These are phyloP conservation scores for Aspergillus awamori DNA, from an alignment of 2,329 filamentous ascomycete species.

Conservation along the genomic window DNA sequence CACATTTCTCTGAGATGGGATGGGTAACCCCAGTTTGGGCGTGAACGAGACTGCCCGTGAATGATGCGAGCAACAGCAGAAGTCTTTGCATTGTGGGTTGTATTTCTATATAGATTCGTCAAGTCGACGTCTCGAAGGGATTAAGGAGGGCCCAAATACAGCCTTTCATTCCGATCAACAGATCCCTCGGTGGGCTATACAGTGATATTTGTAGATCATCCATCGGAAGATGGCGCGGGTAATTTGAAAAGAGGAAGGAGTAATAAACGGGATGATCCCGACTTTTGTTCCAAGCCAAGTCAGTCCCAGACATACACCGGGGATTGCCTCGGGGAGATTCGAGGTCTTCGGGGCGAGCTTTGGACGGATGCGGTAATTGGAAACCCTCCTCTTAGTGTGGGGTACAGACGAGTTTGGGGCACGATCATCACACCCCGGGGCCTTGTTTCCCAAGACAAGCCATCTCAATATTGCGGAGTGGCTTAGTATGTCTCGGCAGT, in stretches of 20 bases:
- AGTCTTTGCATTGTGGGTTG: not conserved
- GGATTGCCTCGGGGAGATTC: not conserved
- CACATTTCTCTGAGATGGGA: conserved; percentile 35
- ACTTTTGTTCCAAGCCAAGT: not conserved
- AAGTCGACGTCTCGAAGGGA: not conserved
- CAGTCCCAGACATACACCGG: not conserved
- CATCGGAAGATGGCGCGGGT: not conserved
- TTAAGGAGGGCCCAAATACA: not conserved
- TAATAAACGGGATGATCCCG: not conserved
- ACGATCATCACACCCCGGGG: conserved; percentile 2
- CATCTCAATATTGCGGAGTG: not conserved
- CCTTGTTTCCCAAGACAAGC: not conserved
- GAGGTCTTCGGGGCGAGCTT: not conserved
- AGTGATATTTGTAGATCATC: not conserved
- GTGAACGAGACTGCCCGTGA: conserved; percentile 16
- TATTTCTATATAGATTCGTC: not conserved
- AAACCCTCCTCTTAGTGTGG: conserved; percentile 1
- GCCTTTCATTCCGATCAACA: not conserved
- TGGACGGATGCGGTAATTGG: not conserved
- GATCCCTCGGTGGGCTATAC: not conserved
- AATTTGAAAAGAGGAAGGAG: not conserved
- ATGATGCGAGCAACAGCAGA: not conserved
- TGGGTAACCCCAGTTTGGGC: conserved; percentile 32
- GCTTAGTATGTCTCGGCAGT: not conserved
- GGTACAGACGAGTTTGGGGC: not conserved